Conservation (phyloP, 2,329 filamentous ascomycete genomes). For the Phialophora verrucosa region DNA sequence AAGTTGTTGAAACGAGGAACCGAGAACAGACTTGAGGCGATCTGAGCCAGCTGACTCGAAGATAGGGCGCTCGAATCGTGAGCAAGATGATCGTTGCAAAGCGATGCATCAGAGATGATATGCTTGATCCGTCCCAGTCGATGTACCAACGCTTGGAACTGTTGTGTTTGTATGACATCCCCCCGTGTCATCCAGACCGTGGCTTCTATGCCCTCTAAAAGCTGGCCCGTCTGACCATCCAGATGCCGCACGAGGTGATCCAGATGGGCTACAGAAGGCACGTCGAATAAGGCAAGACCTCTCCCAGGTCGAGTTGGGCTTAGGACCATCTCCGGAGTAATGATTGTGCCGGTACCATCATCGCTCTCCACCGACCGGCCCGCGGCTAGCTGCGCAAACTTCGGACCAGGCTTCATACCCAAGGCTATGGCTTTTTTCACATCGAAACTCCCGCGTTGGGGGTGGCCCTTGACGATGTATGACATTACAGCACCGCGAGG, state of each 20-base stretch:
- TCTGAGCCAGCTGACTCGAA: conserved; percentile 69
- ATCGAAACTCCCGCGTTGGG: conserved; percentile 81
- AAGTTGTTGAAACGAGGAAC: conserved; percentile 69
- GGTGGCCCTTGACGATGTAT: conserved; percentile 81
- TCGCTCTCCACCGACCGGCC: conserved; percentile 68
- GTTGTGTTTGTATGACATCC: conserved; percentile 66
- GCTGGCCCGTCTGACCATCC: conserved; percentile 45
- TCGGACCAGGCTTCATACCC: conserved; percentile 64
- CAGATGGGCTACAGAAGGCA: conserved; percentile 74
- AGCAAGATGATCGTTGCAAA: conserved; percentile 75
- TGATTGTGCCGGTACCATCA: conserved; percentile 62
- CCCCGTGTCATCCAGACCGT: conserved; percentile 84
- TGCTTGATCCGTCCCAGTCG: conserved; percentile 69
- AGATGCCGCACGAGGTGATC: conserved; percentile 69
- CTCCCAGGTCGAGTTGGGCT: conserved; percentile 69
- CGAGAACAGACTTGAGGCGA: conserved; percentile 76
- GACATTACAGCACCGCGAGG: conserved; percentile 74
- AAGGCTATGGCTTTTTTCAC: conserved; percentile 66
- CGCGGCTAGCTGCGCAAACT: conserved; percentile 65
- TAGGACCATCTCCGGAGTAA: conserved; percentile 88
- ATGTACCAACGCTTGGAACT: conserved; percentile 72
- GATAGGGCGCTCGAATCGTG: conserved; percentile 71
- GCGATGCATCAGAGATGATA: conserved; percentile 75
- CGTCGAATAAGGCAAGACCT: conserved; percentile 79
- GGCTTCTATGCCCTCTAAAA: conserved; percentile 70